phyloP scores from a whole-genome alignment of 306 rosid genomes.

The Neltuma alba region DNA sequence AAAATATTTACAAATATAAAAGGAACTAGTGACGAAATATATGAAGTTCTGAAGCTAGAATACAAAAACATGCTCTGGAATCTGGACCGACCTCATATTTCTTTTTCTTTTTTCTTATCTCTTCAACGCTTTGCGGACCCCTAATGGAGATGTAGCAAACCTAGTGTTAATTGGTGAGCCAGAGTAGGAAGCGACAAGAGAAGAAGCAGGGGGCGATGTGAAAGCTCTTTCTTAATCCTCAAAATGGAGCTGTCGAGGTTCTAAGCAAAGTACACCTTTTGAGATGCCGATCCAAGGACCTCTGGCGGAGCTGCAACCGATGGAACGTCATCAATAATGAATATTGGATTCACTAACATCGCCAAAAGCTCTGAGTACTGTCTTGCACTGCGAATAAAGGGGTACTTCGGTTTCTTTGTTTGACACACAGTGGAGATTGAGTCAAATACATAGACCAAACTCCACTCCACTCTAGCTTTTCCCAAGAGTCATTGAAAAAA shows the following conservation, averaged over 20 bases:
- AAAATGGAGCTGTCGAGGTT: constrained; percentile 34
- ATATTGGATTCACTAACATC: background rate
- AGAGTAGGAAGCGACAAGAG: background rate
- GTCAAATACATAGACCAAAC: background rate
- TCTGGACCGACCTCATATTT: background rate
- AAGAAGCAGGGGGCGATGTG: no score
- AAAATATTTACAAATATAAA: background rate
- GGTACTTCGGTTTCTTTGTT: background rate
- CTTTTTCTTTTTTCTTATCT: background rate
- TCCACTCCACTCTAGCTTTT: background rate
- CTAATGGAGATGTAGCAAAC: background rate
- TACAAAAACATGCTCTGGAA: background rate
- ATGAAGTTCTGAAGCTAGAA: background rate
- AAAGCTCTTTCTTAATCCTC: constrained; percentile 10
- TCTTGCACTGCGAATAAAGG: background rate
- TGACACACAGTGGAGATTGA: background rate
- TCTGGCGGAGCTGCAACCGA: background rate
- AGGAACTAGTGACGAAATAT: background rate
- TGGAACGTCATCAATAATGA: background rate
- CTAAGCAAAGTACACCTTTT: constrained; percentile 11
- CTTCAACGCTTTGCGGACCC: background rate
- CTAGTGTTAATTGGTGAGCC: no score
- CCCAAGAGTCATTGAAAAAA: background rate
- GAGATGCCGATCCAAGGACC: background rate
- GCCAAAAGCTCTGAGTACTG: background rate